phyloP scores from a whole-genome alignment of 1,284 basidiomycete genomes.

The Porphyrellus sp. region DNA sequence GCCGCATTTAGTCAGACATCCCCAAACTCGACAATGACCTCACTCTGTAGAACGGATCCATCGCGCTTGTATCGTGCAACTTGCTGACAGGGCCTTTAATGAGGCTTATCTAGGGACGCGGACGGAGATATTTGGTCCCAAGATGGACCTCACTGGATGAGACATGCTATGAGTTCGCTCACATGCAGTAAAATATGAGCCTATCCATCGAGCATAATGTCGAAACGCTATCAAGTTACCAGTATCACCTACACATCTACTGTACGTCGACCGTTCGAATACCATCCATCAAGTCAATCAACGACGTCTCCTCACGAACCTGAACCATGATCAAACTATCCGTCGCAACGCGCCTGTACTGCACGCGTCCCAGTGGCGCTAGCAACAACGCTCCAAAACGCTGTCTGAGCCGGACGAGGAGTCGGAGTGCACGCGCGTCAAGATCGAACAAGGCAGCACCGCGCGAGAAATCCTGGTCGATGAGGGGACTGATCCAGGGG shows the following conservation, averaged over 20 bases:
- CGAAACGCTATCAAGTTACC: too few relatives aligned
- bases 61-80: background rate
- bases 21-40: slow-evolving; percentile 19
- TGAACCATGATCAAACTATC: too few relatives aligned
- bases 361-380: background rate
- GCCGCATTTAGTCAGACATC: slow-evolving; percentile 9
- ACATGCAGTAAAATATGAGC: slow-evolving; percentile 7
- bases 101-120: background rate
- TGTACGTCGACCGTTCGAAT: too few relatives aligned
- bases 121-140: slow-evolving; percentile 2
- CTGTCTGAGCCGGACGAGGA: background rate
- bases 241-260: too few relatives aligned
- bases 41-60: slow-evolving; percentile 2
- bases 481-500: too few relatives aligned
- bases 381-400: background rate
- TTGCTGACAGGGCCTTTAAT: background rate
- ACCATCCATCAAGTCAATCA: too few relatives aligned
- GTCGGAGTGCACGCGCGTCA: too few relatives aligned
- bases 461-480: too few relatives aligned
- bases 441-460: too few relatives aligned
- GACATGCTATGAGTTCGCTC: background rate
- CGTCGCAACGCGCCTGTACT: background rate
- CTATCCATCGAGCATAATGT: too few relatives aligned
- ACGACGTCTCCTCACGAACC: too few relatives aligned
- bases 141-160: slow-evolving; percentile 9